phyloP scores from a whole-genome alignment of 2,329 filamentous ascomycete genomes.

The Dissoconium aciculare region DNA sequence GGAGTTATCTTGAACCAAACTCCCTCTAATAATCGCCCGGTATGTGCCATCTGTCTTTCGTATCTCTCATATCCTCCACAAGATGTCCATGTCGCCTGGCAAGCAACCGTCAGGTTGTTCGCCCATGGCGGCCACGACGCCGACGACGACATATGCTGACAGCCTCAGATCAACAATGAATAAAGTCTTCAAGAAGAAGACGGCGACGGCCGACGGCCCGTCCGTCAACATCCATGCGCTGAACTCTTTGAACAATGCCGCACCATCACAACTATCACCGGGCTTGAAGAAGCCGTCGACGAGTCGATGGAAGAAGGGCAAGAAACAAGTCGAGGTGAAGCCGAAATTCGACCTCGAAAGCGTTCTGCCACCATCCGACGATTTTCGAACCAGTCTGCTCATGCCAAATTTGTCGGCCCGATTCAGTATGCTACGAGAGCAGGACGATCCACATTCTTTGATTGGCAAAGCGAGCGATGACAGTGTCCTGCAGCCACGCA shows the following conservation, averaged over 20 bases:
- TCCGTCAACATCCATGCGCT: slow-evolving; percentile 9
- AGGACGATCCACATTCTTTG: slow-evolving; percentile 78
- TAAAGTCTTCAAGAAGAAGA: slow-evolving; percentile 64
- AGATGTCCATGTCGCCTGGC: neutral
- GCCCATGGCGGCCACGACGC: slow-evolving; percentile 10
- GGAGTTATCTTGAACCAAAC: neutral
- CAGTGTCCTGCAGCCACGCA: slow-evolving; percentile 71
- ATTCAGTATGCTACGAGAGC: slow-evolving; percentile 92
- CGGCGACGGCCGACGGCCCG: slow-evolving; percentile 24
- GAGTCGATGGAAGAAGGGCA: slow-evolving; percentile 32
- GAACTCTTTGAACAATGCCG: slow-evolving; percentile 1
- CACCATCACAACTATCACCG: slow-evolving; percentile 11
- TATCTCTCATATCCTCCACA: neutral
- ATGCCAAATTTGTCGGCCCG: slow-evolving; percentile 91
- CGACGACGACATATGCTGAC: slow-evolving; percentile 6
- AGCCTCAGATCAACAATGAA: slow-evolving; percentile 43
- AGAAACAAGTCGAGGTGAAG: slow-evolving; percentile 41
- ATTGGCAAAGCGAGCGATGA: slow-evolving; percentile 92
- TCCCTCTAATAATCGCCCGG: neutral
- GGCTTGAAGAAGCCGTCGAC: slow-evolving; percentile 19
- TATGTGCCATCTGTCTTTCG: slow-evolving; percentile 1
- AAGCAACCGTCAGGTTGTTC: slow-evolving; percentile 2
- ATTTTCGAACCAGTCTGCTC: slow-evolving; percentile 87
- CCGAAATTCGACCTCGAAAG: slow-evolving; percentile 55
- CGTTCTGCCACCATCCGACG: slow-evolving; percentile 66